Base-by-base conservation (phyloP, 176 grass and related monocot species). In the Leersia perrieri region DNA sequence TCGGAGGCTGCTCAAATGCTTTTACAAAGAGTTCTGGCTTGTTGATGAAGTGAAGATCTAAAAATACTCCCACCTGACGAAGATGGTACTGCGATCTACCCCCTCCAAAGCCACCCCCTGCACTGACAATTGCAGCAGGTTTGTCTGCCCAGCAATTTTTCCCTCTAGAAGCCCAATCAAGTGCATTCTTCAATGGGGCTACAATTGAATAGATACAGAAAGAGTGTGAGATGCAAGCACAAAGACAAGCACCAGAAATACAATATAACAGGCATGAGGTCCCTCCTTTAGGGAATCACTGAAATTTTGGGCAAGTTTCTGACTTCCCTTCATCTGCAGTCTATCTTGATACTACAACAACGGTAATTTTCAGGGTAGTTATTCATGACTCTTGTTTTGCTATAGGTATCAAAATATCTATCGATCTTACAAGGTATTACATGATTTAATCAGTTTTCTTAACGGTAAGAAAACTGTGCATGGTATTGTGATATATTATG, bases 1-100 rank as follows among this genome's bases (percentile, higher is more conserved):
- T 87, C 0, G 45, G 65, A 41, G 90, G 92, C 11, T 85, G 92
- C 33, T 91, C 79, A 82, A 87, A 90, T 62, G 83, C 90, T 55
- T 64, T 60, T 66, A 98, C 79, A 22, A 87, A 94, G 1, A 98
- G 58, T 80, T 94, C 92, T 9, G 92, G 92, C 58, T 98, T 98
- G 83, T 98, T 98, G 86, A 98, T 98, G 83, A 98, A 98, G 80
- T 98, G 92, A 73, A 98, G 92, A 85, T 98, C 95, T 51, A 98
- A 34, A 72, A 89, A 92, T 27, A 94, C 92, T 6, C 95, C 95
- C 25, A 98, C 87, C 55, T 98, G 95, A 20, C 92, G 87, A 67
- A 98, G 88, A 81, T 98, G 95, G 77, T 92, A 94, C 62, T 98
- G 95, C 1, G 92, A 87, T 61, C 83, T 84, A 39, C 82, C 72